Evolutionary conservation across 129 eudicot genomes (phyloP), one percentile per base, ranked within the genome.

Genomic region (Pseudognaphalium luteoalbum): DNA sequence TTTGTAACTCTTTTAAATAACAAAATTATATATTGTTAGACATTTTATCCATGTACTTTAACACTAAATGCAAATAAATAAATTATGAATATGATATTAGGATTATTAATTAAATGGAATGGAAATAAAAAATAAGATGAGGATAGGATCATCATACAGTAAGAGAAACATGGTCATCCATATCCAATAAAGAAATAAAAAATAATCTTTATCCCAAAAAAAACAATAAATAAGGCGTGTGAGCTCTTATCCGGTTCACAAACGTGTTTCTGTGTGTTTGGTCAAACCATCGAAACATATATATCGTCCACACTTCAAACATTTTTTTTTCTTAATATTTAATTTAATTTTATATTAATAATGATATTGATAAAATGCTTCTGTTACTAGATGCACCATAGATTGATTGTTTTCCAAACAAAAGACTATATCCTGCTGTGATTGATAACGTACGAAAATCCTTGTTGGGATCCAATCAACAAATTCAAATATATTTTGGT

Each of bases 201-300:
- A n/a, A n/a, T n/a, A n/a, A n/a, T n/a, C n/a, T n/a, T n/a, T n/a
- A n/a, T n/a, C n/a, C n/a, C n/a, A n/a, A n/a, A n/a, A 25, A 25
- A 25, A 25, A 25, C 28, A 25, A 25, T 25, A 25, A 59, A 30
- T 21, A 42, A 70, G 17, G 54, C 68, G 22, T 58, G 63, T 54
- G 64, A 80, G 58, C 83, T 25, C 28, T 80, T 80, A 80, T 80
- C 83, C 75, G 37, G 61, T 66, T 80, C 58, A 80, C 69, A 68
- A 80, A 73, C 83, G 83, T 73, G 83, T 67, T 73, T 41, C 35
- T 73, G 30, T 21, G 42, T 74, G 3, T 80, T 73, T 80, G 79
- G 83, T 74, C 79, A 80, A 66, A 65, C 72, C 68, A 63, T 6
- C 64, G 70, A 63, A n/a, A n/a, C n/a, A n/a, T n/a, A 64, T 57